These are phyloP conservation scores for Tolypocladium pustulatum DNA, from an alignment of 2,329 filamentous ascomycete genomes.

Conservation along the genomic window DNA sequence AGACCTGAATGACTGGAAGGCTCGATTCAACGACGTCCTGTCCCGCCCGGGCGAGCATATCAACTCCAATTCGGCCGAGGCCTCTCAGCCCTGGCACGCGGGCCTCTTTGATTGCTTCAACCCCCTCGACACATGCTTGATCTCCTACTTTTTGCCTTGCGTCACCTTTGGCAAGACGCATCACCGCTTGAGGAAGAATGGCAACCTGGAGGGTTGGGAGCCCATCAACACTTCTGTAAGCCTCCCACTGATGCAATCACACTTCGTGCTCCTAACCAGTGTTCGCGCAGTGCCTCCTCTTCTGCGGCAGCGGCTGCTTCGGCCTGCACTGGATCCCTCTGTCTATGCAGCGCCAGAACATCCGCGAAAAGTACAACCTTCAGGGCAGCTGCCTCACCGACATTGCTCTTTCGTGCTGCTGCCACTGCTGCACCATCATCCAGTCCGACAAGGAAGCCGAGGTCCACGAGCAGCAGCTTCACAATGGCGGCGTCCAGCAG, in stretches of 20 bases:
- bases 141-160: constrained; percentile 35
- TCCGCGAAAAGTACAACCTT: constrained; percentile 34
- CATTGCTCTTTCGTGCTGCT: constrained; percentile 32
- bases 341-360: constrained; percentile 32
- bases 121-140: constrained; percentile 32
- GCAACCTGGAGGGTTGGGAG: constrained; percentile 31
- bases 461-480: constrained; percentile 19
- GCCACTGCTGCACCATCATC: constrained; percentile 31
- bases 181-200: constrained; percentile 30
- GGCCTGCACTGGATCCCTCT: constrained; percentile 31
- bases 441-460: constrained; percentile 37
- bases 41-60: constrained; percentile 29
- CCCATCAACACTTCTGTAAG: constrained; percentile 35
- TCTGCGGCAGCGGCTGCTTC: constrained; percentile 28
- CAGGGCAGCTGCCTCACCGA: constrained; percentile 32
- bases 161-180: constrained; percentile 38
- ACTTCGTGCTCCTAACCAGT: neutral
- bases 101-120: constrained; percentile 33
- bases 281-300: constrained; percentile 27
- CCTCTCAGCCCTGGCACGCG: constrained; percentile 26
- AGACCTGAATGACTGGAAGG: constrained; percentile 34
- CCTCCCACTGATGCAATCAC: neutral
- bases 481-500: constrained; percentile 4
- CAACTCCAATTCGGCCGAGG: constrained; percentile 28
- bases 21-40: constrained; percentile 30